Conservation (phyloP, 352 stramenopile genomes). For the Phytophthora pinifolia region DNA sequence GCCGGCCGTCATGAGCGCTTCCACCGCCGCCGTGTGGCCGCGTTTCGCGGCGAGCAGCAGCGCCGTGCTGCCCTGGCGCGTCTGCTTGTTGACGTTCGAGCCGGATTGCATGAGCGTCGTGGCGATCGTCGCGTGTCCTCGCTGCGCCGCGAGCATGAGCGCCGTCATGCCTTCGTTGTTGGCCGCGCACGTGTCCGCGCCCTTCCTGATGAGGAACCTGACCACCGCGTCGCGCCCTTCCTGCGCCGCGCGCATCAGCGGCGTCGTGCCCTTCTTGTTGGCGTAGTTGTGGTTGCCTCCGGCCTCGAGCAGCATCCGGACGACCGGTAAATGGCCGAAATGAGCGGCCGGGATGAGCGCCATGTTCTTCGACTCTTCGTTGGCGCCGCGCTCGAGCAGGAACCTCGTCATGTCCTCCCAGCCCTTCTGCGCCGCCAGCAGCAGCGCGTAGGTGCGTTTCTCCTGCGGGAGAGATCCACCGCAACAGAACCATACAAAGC, state of each 20-base stretch:
- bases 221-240: conserved; percentile 82
- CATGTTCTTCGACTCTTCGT: conserved; percentile 85
- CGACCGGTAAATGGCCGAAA: conserved; percentile 78
- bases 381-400: conserved; percentile 61
- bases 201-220: conserved; percentile 69
- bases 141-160: conserved; percentile 83
- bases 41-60: conserved; percentile 81
- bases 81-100: conserved; percentile 89
- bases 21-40: conserved; percentile 75
- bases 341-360: conserved; percentile 83
- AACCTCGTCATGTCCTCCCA: conserved; percentile 71
- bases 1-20: conserved; percentile 74
- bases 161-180: conserved; percentile 91
- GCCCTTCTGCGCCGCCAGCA: conserved; percentile 83
- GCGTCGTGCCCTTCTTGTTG: conserved; percentile 88
- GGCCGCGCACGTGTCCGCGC: conserved; percentile 65
- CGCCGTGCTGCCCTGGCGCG: conserved; percentile 83
- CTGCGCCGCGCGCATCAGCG: conserved; percentile 83
- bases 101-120: conserved; percentile 80
- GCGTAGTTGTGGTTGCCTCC: conserved; percentile 80
- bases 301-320: conserved; percentile 68
- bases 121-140: conserved; percentile 78
- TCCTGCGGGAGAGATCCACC: conserved; percentile 44
- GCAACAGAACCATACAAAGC: conserved; percentile 7
- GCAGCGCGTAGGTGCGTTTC: conserved; percentile 75